These are phyloP conservation scores for Russula compacta DNA, from an alignment of 768 basidiomycete species.

Conservation along the genomic window DNA sequence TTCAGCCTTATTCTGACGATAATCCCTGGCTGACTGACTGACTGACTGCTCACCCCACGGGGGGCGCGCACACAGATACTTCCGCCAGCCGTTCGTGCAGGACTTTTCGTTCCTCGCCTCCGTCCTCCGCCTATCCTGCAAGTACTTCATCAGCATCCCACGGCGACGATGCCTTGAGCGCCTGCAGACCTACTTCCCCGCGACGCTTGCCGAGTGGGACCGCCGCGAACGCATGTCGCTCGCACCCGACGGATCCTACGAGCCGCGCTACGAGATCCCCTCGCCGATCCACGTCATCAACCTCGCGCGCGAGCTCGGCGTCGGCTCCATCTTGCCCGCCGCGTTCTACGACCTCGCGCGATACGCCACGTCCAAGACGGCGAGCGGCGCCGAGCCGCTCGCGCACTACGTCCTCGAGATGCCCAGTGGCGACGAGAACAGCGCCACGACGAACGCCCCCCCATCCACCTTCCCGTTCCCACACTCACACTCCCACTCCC, in stretches of 20 bases:
- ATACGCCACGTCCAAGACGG: slow-evolving; percentile 62
- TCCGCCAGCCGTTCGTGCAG: slow-evolving; percentile 38
- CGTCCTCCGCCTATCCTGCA: slow-evolving; percentile 62
- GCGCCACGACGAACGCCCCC: slow-evolving; percentile 11
- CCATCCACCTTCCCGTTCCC: neutral
- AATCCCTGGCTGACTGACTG: neutral
- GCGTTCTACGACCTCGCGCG: slow-evolving; percentile 70
- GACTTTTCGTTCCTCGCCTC: slow-evolving; percentile 54
- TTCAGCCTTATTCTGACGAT: neutral
- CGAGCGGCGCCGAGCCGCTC: slow-evolving; percentile 38
- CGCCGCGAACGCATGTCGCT: slow-evolving; percentile 48
- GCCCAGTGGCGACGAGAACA: neutral
- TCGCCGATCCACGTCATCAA: slow-evolving; percentile 66
- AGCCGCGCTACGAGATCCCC: slow-evolving; percentile 47
- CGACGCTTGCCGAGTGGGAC: slow-evolving; percentile 62
- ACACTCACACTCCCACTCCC: neutral
- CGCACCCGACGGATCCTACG: slow-evolving; percentile 42
- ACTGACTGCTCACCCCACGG: neutral
- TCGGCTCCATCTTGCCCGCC: slow-evolving; percentile 50
- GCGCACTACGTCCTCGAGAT: slow-evolving; percentile 17
- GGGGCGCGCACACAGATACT: slow-evolving; percentile 41
- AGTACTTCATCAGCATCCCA: slow-evolving; percentile 66
- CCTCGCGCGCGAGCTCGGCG: slow-evolving; percentile 54
- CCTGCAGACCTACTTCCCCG: slow-evolving; percentile 57
- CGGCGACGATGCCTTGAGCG: slow-evolving; percentile 51